Evolutionary conservation across 2,329 filamentous ascomycete genomes (phyloP), one percentile per base, ranked within the genome.

Genomic region (Aspergillus awamori): DNA sequence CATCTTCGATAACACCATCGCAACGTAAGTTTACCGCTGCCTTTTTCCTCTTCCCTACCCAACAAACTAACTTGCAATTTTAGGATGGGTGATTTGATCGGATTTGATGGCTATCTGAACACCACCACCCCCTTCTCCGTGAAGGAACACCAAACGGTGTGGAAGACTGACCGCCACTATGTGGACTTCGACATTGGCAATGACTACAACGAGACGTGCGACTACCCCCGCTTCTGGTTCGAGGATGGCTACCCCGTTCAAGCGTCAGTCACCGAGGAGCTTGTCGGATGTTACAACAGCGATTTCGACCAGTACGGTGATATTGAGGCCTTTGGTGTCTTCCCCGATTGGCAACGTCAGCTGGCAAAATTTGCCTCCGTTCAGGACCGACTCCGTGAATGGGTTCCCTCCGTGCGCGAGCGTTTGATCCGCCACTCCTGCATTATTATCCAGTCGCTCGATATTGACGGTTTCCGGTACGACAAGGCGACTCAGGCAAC

Each of bases 261-360:
- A 11, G 72, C 78, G 22, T 77, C 81, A 48, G 78, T 84, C 24
- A 80, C 77, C 4, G 71, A 76, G 3, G 66, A 76, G 8, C 75
- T 87, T 64, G 74, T 76, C 3, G 84, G 84, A 8, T 88, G 86
- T 72, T 85, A 83, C 67, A 75, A 86, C 70, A 86, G 84, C 62
- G 86, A 89, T 41, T 88, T 88, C 63, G 84, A 88, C 67, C 83
- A 86, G 72, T 88, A 85, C 63, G 86, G 86, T 54, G 86, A 88
- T 63, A 83, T 83, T 17, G 84, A 85, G 69, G 85, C 85, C 49
- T 87, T 88, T 65, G 86, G 86, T 63, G 81, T 85, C 8, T 87
- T 83, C 60, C 82, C 84, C 0, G 84, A 87, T 68, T 88, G 84
- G 82, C 76, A 86, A 66, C 83, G 84, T 69, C 84, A 88, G 70